Conservation (phyloP, 768 basidiomycete genomes). For the Mycena pura region DNA sequence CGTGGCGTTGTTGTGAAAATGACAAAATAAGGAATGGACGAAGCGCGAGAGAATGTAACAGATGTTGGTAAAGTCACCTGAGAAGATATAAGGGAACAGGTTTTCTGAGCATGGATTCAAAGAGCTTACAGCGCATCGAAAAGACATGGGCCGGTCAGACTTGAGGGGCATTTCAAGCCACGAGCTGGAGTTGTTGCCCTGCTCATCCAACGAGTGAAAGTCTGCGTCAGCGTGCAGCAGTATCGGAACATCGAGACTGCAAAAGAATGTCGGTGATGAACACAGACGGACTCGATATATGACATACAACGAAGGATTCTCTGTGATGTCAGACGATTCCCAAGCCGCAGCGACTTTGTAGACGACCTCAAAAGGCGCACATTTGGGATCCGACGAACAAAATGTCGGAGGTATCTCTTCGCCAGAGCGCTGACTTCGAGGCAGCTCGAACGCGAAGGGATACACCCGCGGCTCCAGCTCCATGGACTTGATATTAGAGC, state of each 20-base stretch:
- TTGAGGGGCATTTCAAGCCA: conserved; percentile 77
- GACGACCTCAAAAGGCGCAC: conserved; percentile 46
- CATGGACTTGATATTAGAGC: conserved; percentile 43
- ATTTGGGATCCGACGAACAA: conserved; percentile 40
- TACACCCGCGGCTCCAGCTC: conserved; percentile 46
- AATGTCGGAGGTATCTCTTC: conserved; percentile 73
- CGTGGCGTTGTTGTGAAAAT: conserved; percentile 72
- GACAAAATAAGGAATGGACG: conserved; percentile 73
- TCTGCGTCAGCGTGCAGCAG: conserved; percentile 65
- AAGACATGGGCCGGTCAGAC: conserved; percentile 66
- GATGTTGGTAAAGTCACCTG: conserved; percentile 74
- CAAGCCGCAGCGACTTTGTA: conserved; percentile 66
- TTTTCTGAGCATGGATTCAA: not conserved
- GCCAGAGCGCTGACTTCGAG: conserved; percentile 51
- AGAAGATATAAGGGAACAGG: conserved; percentile 4
- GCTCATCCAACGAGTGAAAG: conserved; percentile 63
- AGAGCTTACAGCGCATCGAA: conserved; percentile 69
- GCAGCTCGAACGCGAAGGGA: conserved; percentile 64
- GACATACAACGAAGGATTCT: conserved; percentile 56
- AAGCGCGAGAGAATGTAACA: conserved; percentile 64
- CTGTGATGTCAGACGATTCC: conserved; percentile 57
- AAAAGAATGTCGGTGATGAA: conserved; percentile 19
- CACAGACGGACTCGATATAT: conserved; percentile 8
- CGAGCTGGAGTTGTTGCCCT: conserved; percentile 48
- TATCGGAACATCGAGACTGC: conserved; percentile 70